Percentiles rank a stretch among this genome's conserved stretches.
These are phyloP conservation scores for Croton laevigatus DNA, from an alignment of 441 rosid genomes.

Conservation along the genomic window DNA sequence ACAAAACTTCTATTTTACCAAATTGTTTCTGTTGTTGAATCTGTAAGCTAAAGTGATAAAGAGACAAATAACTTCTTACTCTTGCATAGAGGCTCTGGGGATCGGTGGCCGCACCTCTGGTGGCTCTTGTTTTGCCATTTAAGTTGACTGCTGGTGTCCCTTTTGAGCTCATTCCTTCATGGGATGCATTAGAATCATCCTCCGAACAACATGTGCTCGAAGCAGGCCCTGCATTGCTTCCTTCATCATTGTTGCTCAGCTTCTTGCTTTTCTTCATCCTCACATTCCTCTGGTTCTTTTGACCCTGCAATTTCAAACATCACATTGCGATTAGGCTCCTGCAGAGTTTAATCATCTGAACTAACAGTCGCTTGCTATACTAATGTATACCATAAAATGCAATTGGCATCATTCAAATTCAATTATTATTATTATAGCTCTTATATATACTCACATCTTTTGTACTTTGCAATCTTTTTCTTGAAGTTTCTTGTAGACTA, in stretches of 20 bases:
- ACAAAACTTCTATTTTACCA: neutral
- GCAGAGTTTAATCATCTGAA: too few relatives aligned
- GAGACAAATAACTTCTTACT: slow-evolving; percentile 29
- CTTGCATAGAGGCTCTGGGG: slow-evolving; percentile 81
- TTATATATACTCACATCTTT: slow-evolving; percentile 44
- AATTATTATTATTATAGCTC: too few relatives aligned
- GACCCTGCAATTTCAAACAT: slow-evolving; percentile 26
- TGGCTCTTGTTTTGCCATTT: slow-evolving; percentile 56
- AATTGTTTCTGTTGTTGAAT: neutral
- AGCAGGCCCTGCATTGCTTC: slow-evolving; percentile 28
- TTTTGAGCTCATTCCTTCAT: slow-evolving; percentile 35
- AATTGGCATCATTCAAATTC: too few relatives aligned
- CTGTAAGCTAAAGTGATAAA: neutral
- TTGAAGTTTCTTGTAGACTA: slow-evolving; percentile 34
- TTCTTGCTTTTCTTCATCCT: slow-evolving; percentile 45
- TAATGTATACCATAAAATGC: neutral
- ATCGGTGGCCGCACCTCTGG: slow-evolving; percentile 66
- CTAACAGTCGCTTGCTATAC: neutral
- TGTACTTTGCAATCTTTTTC: slow-evolving; percentile 47
- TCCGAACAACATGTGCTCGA: slow-evolving; percentile 56
- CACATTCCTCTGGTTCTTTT: slow-evolving; percentile 45
- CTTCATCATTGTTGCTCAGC: slow-evolving; percentile 36
- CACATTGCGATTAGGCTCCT: slow-evolving; percentile 10
- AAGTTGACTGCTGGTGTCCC: slow-evolving; percentile 37
- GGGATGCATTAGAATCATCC: slow-evolving; percentile 50